Conservation (phyloP, 768 basidiomycete genomes). For the Calocybe indica region DNA sequence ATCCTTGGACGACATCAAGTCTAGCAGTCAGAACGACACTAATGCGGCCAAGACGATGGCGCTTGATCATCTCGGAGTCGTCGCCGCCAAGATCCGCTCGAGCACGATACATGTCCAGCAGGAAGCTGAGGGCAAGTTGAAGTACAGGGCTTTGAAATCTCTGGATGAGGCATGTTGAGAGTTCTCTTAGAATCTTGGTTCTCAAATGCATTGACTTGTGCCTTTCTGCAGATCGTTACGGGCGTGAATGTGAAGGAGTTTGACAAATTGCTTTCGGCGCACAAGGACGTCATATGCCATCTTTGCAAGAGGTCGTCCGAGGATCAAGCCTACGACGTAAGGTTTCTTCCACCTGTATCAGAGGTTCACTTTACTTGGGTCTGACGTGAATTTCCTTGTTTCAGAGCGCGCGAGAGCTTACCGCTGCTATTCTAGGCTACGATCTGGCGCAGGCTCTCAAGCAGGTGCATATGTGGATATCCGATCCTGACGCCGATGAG, state of each 20-base stretch:
- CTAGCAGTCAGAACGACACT: slow-evolving; percentile 56
- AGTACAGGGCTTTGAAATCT: slow-evolving; percentile 39
- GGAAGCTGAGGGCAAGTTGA: slow-evolving; percentile 20
- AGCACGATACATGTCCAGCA: slow-evolving; percentile 44
- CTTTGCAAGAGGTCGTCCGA: slow-evolving; percentile 67
- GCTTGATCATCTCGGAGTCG: slow-evolving; percentile 90
- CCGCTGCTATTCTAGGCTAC: slow-evolving; percentile 73
- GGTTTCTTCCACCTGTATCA: slow-evolving; percentile 13
- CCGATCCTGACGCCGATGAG: slow-evolving; percentile 37
- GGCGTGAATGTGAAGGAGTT: slow-evolving; percentile 44
- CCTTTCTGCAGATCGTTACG: slow-evolving; percentile 42
- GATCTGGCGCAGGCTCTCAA: slow-evolving; percentile 72
- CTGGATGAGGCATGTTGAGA: slow-evolving; percentile 61
- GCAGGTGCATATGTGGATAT: slow-evolving; percentile 46
- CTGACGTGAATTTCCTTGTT: slow-evolving; percentile 2
- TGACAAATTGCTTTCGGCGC: slow-evolving; percentile 51
- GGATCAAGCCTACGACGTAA: slow-evolving; percentile 77
- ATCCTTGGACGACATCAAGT: slow-evolving; percentile 79
- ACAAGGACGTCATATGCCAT: slow-evolving; percentile 62
- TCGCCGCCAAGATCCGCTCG: slow-evolving; percentile 75
- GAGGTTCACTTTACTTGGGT: neutral
- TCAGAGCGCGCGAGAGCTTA: slow-evolving; percentile 81
- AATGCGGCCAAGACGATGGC: slow-evolving; percentile 88
- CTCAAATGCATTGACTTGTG: neutral
- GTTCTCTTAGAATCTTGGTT: neutral